Evolutionary conservation across 495 filamentous ascomycete species (phyloP), one percentile per base, ranked within the genome.

Genomic region (Penicillium desertorum): DNA sequence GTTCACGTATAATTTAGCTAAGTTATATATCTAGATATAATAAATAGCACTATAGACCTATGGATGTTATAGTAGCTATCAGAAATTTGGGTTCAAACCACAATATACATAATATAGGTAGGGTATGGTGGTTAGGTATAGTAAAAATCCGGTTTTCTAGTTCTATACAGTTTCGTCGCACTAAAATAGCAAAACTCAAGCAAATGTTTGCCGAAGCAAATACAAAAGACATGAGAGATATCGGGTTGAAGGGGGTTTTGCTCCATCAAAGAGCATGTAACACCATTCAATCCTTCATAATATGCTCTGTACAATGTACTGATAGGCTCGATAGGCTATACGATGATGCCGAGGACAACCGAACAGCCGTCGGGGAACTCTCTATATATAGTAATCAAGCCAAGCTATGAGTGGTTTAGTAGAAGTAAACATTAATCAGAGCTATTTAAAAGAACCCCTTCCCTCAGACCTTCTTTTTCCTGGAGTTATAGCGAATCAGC

Each of bases 401-500:
- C 41, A 57, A 42, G 34, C 11, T 51, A 60, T 46, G 29, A 22
- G 23, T 16, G 45, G 2, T 4, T 12, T 10, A 51, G 29, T 14
- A 25, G 12, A 29, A 16, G 29, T 32, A 42, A 52, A 20, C 9
- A n/a, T 29, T 23, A 14, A 17, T 8, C 3, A 42, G 25, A n/a
- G 22, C 14, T 29, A 39, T 17, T 42, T 19, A 22, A 6, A 1
- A 32, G 3, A 9, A 17, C 39, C 50, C 59, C 59, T 61, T 58
- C 37, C 57, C 47, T 54, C 22, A 36, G 45, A 50, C 27, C 55
- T 49, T 32, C 42, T 22, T 37, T n/a, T 20, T 5, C 14, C 22
- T 19, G 49, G 23, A 20, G 16, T 11, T 53, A 16, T 17, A 49
- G 29, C 56, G 44, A 54, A 54, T 62, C 22, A 51, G 7, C 29